Percentiles rank a stretch among this genome's conserved stretches.
These are phyloP conservation scores for Cyclotella atomus DNA, from an alignment of 108 stramenopile species.

Conservation along the genomic window DNA sequence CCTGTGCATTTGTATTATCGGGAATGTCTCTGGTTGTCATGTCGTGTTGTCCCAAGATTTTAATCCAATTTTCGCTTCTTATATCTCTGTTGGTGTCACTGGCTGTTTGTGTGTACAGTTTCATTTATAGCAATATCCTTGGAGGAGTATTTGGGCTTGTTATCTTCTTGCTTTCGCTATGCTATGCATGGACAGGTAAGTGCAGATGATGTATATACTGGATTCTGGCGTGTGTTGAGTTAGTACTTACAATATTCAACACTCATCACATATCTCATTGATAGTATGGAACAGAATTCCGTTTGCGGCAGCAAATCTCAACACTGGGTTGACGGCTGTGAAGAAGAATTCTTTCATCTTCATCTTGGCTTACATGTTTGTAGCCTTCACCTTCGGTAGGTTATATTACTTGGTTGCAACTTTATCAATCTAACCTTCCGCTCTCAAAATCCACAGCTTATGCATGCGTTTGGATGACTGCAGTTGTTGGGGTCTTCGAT, in stretches of 20 bases:
- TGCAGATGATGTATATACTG: no score
- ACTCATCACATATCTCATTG: no score
- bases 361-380: conserved; percentile 53
- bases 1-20: conserved; percentile 46
- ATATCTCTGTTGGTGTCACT: conserved; percentile 46
- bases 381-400: conserved; percentile 49
- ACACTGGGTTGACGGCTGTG: conserved; percentile 69
- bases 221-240: no score
- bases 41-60: conserved; percentile 60
- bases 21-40: conserved; percentile 61
- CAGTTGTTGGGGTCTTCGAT: conserved; percentile 36
- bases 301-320: conserved; percentile 76
- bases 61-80: conserved; percentile 68
- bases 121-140: conserved; percentile 42
- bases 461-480: conserved; percentile 60
- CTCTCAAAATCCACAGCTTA: no score
- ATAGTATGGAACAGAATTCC: conserved; percentile 84
- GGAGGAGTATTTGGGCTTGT: conserved; percentile 55
- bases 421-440: no score
- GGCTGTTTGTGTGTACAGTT: conserved; percentile 41
- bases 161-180: conserved; percentile 55
- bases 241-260: no score
- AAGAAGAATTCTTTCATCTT: conserved; percentile 63
- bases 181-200: conserved; percentile 61
- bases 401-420: background rate